Evolutionary conservation across 139 green algal genomes (phyloP), one percentile per base, ranked within the genome.

Genomic region (Choricystis sp.): DNA sequence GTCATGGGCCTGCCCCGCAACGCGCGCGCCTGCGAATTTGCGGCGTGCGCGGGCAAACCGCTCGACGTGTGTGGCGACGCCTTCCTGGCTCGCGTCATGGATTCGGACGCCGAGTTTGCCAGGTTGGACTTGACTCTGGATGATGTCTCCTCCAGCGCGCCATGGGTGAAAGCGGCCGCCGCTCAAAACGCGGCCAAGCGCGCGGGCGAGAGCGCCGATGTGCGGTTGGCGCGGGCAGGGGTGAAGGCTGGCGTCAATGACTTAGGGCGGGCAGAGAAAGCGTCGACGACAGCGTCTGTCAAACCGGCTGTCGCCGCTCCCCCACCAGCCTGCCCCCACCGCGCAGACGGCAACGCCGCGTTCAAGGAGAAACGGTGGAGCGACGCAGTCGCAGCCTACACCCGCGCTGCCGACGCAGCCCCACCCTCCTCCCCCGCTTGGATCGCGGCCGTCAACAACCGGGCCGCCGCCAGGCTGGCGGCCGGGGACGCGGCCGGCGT

Each of bases 81-180:
- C 1, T 95, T 94, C 70, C 31, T 95, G 26, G 80, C 73, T 5
- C 76, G 85, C 2, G 62, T 94, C 0, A 78, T 84, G 63, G 88
- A 95, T 71, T 81, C 94, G 67, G 88, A 88, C 4, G 86, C 94
- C 48, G 67, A 81, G 4, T 95, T 94, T 63, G 66, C 77, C 27
- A 74, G 87, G 0, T 29, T 85, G 64, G 77, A 95, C 75, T 80
- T 95, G 57, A 63, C 21, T 0, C 27, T 83, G 21, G 24, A 29
- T 19, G 84, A 93, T 56, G 65, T 92, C 20, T 81, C 74, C 25
- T 87, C 77, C 30, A 40, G 25, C 22, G 83, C 85, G 14, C 29
- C 67, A 0, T 92, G 85, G 85, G 69, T 89, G 14, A 57, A 67
- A 52, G 73, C 75, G 16, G 83, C 83, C 21, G 52, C 49, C n/a